Conservation (phyloP, 306 rosid genomes). For the Spatholobus suberectus region DNA sequence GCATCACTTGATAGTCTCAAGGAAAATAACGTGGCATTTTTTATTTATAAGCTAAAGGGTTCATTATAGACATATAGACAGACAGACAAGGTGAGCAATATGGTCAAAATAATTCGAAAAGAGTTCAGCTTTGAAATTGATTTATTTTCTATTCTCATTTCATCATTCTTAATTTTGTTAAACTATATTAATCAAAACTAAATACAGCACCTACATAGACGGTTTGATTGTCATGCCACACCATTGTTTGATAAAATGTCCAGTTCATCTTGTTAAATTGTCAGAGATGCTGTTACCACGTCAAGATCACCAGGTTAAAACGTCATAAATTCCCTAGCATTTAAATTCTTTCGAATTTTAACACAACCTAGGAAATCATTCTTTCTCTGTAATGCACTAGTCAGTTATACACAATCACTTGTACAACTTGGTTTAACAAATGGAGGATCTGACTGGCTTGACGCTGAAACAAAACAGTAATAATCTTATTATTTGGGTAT, state of each 20-base stretch:
- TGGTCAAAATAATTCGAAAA: neutral
- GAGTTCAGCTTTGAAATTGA: neutral
- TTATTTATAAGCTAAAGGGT: neutral
- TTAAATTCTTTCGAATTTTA: conserved; percentile 12
- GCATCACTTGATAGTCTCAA: neutral
- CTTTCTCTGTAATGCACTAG: conserved; percentile 44
- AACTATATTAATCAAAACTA: neutral
- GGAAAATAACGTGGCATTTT: neutral
- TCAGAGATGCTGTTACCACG: neutral
- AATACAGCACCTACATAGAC: neutral
- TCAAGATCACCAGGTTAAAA: neutral
- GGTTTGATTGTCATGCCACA: neutral
- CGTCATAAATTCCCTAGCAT: conserved; percentile 25
- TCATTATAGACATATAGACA: neutral
- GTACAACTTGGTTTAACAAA: conserved; percentile 39
- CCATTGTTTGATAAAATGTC: conserved; percentile 2
- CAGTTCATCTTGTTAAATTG: conserved; percentile 1
- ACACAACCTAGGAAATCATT: conserved; percentile 31
- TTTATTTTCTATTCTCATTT: neutral
- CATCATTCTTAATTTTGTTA: neutral
- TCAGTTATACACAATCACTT: conserved; percentile 46
- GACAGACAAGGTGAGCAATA: neutral
- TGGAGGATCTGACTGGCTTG: conserved; percentile 38
- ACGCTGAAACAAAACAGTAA: conserved; percentile 22
- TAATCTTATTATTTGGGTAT: conserved; percentile 40